These are phyloP conservation scores for Barnettozyma californica DNA, from an alignment of 805 yeast species.

Conservation along the genomic window DNA sequence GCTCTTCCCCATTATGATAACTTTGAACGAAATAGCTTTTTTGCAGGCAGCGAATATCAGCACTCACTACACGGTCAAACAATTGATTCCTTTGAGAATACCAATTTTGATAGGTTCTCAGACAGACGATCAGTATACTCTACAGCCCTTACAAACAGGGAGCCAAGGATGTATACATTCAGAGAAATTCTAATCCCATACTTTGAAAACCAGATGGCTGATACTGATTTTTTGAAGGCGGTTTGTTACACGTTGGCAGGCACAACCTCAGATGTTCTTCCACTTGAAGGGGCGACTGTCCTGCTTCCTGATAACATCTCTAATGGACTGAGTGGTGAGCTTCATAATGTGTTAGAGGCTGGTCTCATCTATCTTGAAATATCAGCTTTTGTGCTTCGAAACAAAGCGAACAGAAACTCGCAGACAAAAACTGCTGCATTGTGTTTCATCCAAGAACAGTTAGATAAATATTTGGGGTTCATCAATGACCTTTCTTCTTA, in stretches of 20 bases:
- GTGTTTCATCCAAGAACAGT: constrained; percentile 38
- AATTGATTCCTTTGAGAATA: constrained; percentile 36
- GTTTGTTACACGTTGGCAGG: constrained; percentile 56
- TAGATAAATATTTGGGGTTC: constrained; percentile 37
- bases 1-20: not conserved
- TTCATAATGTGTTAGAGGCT: constrained; percentile 61
- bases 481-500: constrained; percentile 41
- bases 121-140: constrained; percentile 34
- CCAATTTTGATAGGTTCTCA: constrained; percentile 29
- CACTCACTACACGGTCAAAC: constrained; percentile 16
- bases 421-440: constrained; percentile 61
- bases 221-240: constrained; percentile 38
- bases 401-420: constrained; percentile 31
- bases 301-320: constrained; percentile 49
- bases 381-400: constrained; percentile 25
- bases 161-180: constrained; percentile 20
- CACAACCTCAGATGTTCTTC: constrained; percentile 51
- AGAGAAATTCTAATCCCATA: constrained; percentile 30
- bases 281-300: constrained; percentile 32
- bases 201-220: constrained; percentile 31
- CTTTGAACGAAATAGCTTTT: constrained; percentile 1
- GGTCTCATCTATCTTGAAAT: constrained; percentile 59
- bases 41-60: constrained; percentile 11
- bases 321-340: constrained; percentile 49
- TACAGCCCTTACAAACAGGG: constrained; percentile 12